These are phyloP conservation scores for Gremmenia infestans DNA, from an alignment of 2,329 filamentous ascomycete genomes.

Conservation along the genomic window DNA sequence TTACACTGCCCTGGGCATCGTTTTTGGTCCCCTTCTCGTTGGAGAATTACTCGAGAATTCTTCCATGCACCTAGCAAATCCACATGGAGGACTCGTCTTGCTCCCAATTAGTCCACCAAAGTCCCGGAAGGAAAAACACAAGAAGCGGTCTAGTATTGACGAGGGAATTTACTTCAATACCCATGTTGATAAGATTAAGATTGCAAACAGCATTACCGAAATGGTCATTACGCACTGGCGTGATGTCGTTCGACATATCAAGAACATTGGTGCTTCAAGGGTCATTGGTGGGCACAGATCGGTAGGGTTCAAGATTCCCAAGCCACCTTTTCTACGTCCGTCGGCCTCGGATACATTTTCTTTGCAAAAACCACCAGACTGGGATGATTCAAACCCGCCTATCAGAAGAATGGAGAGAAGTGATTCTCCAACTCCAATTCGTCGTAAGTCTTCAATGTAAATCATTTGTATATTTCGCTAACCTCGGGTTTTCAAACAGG, in stretches of 20 bases:
- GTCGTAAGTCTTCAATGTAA: slow-evolving; percentile 26
- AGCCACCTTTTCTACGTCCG: slow-evolving; percentile 30
- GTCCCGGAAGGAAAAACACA: slow-evolving; percentile 38
- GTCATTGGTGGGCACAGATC: slow-evolving; percentile 8
- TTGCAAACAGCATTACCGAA: slow-evolving; percentile 56
- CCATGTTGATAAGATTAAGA: slow-evolving; percentile 49
- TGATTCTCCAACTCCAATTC: slow-evolving; percentile 34
- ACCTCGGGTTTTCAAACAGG: background rate
- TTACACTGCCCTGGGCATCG: slow-evolving; percentile 55
- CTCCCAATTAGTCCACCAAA: slow-evolving; percentile 35
- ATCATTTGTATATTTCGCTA: background rate
- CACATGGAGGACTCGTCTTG: slow-evolving; percentile 23
- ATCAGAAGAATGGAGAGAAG: slow-evolving; percentile 21
- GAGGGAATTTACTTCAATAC: slow-evolving; percentile 20
- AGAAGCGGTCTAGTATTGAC: slow-evolving; percentile 25
- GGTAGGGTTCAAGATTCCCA: slow-evolving; percentile 11
- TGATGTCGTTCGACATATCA: slow-evolving; percentile 57
- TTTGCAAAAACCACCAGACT: slow-evolving; percentile 36
- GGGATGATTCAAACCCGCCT: slow-evolving; percentile 24
- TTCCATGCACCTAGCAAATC: slow-evolving; percentile 29
- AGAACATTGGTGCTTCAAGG: slow-evolving; percentile 34
- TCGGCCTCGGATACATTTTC: slow-evolving; percentile 40
- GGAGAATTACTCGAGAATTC: slow-evolving; percentile 52
- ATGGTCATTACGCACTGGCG: slow-evolving; percentile 64
- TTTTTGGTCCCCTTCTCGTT: slow-evolving; percentile 61